Base-by-base conservation (phyloP, 2,329 filamentous ascomycete genomes). In the Camptophora hylomeconis region DNA sequence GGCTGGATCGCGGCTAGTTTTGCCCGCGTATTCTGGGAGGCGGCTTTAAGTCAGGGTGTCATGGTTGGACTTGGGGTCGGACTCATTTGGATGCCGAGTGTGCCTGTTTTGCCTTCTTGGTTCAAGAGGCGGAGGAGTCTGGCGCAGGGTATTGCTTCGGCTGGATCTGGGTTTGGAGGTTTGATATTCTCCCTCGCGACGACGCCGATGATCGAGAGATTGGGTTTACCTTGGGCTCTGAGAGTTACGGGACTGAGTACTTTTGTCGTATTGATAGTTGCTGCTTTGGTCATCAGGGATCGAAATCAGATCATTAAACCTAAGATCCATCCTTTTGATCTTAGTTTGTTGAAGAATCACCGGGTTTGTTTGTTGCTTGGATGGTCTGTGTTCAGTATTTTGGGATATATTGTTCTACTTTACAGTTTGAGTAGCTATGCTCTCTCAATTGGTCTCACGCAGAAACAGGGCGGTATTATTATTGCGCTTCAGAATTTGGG, bases 341-440 rank as follows among this genome's bases (percentile, higher is more conserved):
- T 25, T 3, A 31, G 28, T 19, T 35, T 50, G 12, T 26, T 50
- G 13, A 32, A 30, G 18, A 24, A 35, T 10, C 38, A 33, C 11
- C 34, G 45, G 11, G 44, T 49, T 5, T 39, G 37, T 27, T 28
- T 49, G 12, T 32, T 50, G 20, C 36, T 47, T 2, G 31, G 37
- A 0, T 65, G 58, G 55, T 54, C 49, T 6, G 61, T 66, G 29
- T 46, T 56, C 15, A 59, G 49, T 30, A 54, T 66, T 45, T 41
- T 66, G 3, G 62, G 62, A 2, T 67, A 67, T 32, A 58, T 65
- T 32, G 49, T 53, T 3, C 38, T 65, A n/a, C 3, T 64, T 54
- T 39, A 58, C 53, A 6, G 34, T 67, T 10, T 56, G 58, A 1
- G 57, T 59, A 33, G 26, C 17, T 68, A 61, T 38, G 60, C 57